Base-by-base conservation (phyloP, 2,329 filamentous ascomycete genomes). In the Claviceps pazoutovae region DNA sequence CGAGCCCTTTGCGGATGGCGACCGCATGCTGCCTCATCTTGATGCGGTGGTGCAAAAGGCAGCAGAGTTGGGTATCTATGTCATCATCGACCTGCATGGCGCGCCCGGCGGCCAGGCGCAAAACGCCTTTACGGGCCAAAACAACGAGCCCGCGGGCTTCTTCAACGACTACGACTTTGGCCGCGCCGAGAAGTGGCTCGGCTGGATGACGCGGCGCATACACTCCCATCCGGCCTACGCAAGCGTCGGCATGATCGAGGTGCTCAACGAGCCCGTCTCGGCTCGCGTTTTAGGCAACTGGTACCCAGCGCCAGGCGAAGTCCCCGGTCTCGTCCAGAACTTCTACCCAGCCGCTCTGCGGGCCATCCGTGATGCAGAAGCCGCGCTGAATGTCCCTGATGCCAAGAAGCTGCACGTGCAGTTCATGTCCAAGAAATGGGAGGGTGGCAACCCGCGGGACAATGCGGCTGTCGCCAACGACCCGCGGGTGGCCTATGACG, bases 241-340 rank as follows among this genome's bases (percentile, higher is more conserved):
- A 42, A 78, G 73, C 39, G 78, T 81, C 30, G 78, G 79, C 17
- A 80, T 78, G 72, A 63, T 82, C 14, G 72, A 77, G 59, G 67
- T 82, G 9, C 66, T 80, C 56, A 81, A 80, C 61, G 78, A 56
- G 54, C 55, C 55, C 26, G 60, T 72, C 21, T 68, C 57, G 4
- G 49, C 44, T 16, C 58, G 59, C 48, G 55, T 26, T 8, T 4
- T 2, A 9, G 48, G 23, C 23, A 36, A 36, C 48, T 58, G 58
- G 21, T 61, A 59, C 49, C 59, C 59, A 2, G 58, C 58, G 23
- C 58, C 58, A 30, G 59, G 58, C 9, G 34, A 61, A 49, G 56
- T 51, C 17, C 58, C 59, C 11, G 55, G 55, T 14, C 47, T 61
- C 13, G 21, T 56, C 4, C 53, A 56, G 46, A 53, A 48, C 6